Percentiles rank a stretch among this genome's conserved stretches.
Evolutionary conservation across 2,329 filamentous ascomycete species (phyloP).

Genomic region (Phialophora chinensis): DNA sequence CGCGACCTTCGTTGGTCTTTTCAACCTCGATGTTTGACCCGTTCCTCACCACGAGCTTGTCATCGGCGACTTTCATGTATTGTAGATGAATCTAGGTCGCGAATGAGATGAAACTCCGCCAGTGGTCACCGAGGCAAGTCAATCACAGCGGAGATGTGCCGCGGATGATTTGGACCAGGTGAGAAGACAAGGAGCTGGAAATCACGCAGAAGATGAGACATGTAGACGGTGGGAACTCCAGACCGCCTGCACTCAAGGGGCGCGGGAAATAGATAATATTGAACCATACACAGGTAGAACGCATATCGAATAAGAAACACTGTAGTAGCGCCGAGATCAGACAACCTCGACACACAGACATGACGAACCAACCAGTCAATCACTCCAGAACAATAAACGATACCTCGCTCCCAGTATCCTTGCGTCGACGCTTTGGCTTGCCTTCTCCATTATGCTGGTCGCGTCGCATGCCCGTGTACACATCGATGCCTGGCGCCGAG

Average conservation of each 20-base stretch:
- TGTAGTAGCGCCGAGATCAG: neutral
- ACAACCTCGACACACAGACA: neutral
- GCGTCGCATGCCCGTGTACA: slow-evolving; percentile 1
- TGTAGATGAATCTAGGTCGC: no score
- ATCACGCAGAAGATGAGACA: neutral
- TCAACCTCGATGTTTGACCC: no score
- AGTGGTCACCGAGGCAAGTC: neutral
- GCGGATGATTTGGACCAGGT: no score
- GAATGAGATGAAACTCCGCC: no score
- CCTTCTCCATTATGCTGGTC: neutral
- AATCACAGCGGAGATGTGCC: neutral
- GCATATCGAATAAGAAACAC: neutral
- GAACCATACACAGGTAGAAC: neutral
- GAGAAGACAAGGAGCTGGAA: no score
- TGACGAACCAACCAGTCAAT: neutral
- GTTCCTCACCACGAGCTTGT: no score
- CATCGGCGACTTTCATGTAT: no score
- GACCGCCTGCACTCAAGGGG: neutral
- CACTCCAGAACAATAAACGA: slow-evolving; percentile 10
- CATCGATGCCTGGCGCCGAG: slow-evolving; percentile 2
- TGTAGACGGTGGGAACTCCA: neutral
- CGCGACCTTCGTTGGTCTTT: no score
- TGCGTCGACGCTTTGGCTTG: neutral
- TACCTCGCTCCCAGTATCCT: slow-evolving; percentile 1
- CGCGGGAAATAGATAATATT: neutral